phyloP scores from a whole-genome alignment of 768 basidiomycete species.

The Cubamyces sp. region DNA sequence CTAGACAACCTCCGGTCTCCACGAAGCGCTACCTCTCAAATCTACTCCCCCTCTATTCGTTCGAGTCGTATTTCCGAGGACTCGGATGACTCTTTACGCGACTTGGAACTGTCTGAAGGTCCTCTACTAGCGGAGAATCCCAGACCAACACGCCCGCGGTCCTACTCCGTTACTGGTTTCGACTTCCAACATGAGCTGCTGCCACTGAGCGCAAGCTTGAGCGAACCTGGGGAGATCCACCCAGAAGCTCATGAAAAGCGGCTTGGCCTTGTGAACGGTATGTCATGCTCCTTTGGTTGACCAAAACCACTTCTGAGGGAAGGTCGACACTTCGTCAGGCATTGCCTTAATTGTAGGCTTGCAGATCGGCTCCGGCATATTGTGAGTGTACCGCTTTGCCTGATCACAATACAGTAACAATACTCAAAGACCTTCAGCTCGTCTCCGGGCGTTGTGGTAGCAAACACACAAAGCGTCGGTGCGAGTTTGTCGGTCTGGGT shows the following conservation, averaged over 20 bases:
- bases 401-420: background rate
- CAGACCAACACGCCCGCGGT: slow-evolving; percentile 42
- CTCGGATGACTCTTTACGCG: slow-evolving; percentile 73
- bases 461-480: slow-evolving; percentile 87
- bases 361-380: slow-evolving; percentile 95
- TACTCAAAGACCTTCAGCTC: slow-evolving; percentile 54
- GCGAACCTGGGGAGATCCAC: slow-evolving; percentile 61
- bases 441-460: slow-evolving; percentile 89
- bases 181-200: slow-evolving; percentile 79
- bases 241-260: slow-evolving; percentile 65
- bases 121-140: slow-evolving; percentile 43
- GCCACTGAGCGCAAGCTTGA: slow-evolving; percentile 76
- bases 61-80: slow-evolving; percentile 54
- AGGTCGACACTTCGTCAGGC: slow-evolving; percentile 45
- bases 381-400: slow-evolving; percentile 53
- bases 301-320: background rate
- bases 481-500: slow-evolving; percentile 89
- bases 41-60: slow-evolving; percentile 41
- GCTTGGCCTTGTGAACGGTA: slow-evolving; percentile 78
- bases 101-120: slow-evolving; percentile 77
- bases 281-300: slow-evolving; percentile 24
- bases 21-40: slow-evolving; percentile 31
- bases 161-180: slow-evolving; percentile 76
- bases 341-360: slow-evolving; percentile 83
- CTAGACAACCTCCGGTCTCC: slow-evolving; percentile 50